phyloP scores from a whole-genome alignment of 495 filamentous ascomycete genomes.

The Penicillium samsonianum region DNA sequence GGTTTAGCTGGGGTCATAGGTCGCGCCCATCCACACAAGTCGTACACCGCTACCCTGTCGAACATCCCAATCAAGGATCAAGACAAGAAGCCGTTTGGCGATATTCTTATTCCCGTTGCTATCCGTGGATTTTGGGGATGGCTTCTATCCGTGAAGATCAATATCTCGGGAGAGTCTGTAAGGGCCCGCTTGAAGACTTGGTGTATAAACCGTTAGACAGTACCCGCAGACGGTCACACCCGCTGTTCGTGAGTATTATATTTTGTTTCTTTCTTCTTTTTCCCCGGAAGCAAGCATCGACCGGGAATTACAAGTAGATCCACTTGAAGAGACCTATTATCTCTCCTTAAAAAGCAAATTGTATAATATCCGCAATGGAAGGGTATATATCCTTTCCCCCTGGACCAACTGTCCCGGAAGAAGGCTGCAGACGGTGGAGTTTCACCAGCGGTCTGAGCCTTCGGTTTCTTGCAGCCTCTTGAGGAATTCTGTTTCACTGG shows the following conservation, averaged over 20 bases:
- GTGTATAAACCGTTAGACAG: slow-evolving; percentile 37
- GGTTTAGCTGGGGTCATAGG: slow-evolving; percentile 13
- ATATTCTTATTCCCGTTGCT: slow-evolving; percentile 23
- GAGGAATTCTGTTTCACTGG: slow-evolving; percentile 10
- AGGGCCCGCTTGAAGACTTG: slow-evolving; percentile 42
- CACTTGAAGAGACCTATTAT: background rate
- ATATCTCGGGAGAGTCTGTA: slow-evolving; percentile 34
- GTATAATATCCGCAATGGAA: background rate
- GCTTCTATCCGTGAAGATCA: slow-evolving; percentile 24
- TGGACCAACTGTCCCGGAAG: slow-evolving; percentile 9
- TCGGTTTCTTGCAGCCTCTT: slow-evolving; percentile 33
- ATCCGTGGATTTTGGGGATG: slow-evolving; percentile 20
- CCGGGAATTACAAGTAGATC: background rate
- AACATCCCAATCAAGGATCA: slow-evolving; percentile 29
- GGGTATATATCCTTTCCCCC: slow-evolving; percentile 21
- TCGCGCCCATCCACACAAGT: slow-evolving; percentile 24
- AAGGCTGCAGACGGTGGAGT: slow-evolving; percentile 27
- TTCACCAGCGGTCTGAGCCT: slow-evolving; percentile 33
- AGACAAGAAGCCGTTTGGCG: slow-evolving; percentile 28
- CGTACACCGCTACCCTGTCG: slow-evolving; percentile 43
- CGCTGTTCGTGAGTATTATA: slow-evolving; percentile 12
- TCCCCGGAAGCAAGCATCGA: slow-evolving; percentile 12
- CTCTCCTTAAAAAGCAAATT: background rate
- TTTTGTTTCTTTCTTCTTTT: slow-evolving; percentile 1
- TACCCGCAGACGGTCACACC: slow-evolving; percentile 22